Conservation (phyloP, 306 rosid species). For the Oemleria cerasiformis region DNA sequence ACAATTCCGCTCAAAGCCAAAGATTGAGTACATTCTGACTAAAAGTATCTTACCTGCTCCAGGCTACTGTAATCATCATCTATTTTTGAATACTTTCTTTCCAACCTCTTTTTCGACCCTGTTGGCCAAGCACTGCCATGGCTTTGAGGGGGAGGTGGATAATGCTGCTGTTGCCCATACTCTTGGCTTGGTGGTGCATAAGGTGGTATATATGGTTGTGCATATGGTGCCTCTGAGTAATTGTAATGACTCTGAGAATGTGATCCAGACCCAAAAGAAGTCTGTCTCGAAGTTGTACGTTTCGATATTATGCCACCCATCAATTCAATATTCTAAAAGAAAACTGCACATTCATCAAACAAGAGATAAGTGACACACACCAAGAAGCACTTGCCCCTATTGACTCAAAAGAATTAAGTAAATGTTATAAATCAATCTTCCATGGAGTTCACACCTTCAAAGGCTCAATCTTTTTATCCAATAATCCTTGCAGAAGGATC, state of each 20-base stretch:
- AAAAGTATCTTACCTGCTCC: slow-evolving; percentile 56
- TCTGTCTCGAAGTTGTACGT: slow-evolving; percentile 39
- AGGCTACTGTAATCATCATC: slow-evolving; percentile 62
- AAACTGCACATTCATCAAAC: slow-evolving; percentile 23
- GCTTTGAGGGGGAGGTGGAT: slow-evolving; percentile 42
- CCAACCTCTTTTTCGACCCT: slow-evolving; percentile 36
- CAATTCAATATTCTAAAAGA: slow-evolving; percentile 23
- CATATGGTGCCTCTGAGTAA: slow-evolving; percentile 42
- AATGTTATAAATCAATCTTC: neutral
- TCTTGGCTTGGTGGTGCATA: slow-evolving; percentile 42
- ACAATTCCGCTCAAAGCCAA: neutral
- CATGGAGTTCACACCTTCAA: neutral
- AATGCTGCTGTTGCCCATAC: slow-evolving; percentile 35
- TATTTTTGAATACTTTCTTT: slow-evolving; percentile 66
- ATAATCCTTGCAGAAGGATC: neutral
- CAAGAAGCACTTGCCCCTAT: too few species aligned
- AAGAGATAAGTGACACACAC: neutral
- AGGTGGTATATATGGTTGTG: slow-evolving; percentile 36
- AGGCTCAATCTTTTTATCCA: neutral
- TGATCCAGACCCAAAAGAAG: slow-evolving; percentile 42
- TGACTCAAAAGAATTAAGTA: neutral
- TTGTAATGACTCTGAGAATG: slow-evolving; percentile 35
- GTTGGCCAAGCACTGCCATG: slow-evolving; percentile 42
- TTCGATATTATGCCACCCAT: slow-evolving; percentile 84
- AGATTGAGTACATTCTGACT: neutral